Percentiles rank a stretch among this genome's conserved stretches.
phyloP scores from a whole-genome alignment of 2,329 filamentous ascomycete genomes.

The Alternaria solani region DNA sequence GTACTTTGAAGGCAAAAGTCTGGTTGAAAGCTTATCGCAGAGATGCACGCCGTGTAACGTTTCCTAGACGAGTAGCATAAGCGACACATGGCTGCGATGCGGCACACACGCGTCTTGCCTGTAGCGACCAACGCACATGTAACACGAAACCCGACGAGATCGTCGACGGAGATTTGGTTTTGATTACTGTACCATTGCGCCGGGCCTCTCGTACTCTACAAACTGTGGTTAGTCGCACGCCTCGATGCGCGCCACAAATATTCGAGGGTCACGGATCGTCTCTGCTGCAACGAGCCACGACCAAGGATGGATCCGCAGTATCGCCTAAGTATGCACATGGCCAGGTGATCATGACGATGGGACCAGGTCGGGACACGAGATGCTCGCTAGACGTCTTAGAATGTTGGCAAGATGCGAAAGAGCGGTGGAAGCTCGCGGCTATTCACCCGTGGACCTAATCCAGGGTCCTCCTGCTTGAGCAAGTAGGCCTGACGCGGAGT shows the following conservation, averaged over 20 bases:
- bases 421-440: slow-evolving; percentile 31
- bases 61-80: slow-evolving; percentile 28
- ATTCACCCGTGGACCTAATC: slow-evolving; percentile 8
- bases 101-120: slow-evolving; percentile 20
- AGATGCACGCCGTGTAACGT: slow-evolving; percentile 26
- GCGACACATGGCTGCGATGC: slow-evolving; percentile 23
- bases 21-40: slow-evolving; percentile 34
- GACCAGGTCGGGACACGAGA: slow-evolving; percentile 7
- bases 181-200: slow-evolving; percentile 30
- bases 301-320: slow-evolving; percentile 25
- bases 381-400: slow-evolving; percentile 15
- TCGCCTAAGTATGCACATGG: slow-evolving; percentile 25
- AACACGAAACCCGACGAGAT: slow-evolving; percentile 28
- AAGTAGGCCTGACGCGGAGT: slow-evolving; percentile 12
- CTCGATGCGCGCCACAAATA: slow-evolving; percentile 10
- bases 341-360: slow-evolving; percentile 33
- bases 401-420: slow-evolving; percentile 24
- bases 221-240: slow-evolving; percentile 15
- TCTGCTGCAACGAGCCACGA: slow-evolving; percentile 22
- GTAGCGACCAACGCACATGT: slow-evolving; percentile 25
- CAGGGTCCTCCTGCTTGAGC: slow-evolving; percentile 7
- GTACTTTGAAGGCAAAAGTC: slow-evolving; percentile 3
- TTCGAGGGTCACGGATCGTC: slow-evolving; percentile 10
- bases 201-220: slow-evolving; percentile 24
- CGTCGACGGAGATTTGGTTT: slow-evolving; percentile 24